Percentiles rank a stretch among this genome's conserved stretches.
Evolutionary conservation across 2,329 filamentous ascomycete genomes (phyloP).

Genomic region (Tolypocladium cylindrosporum): DNA sequence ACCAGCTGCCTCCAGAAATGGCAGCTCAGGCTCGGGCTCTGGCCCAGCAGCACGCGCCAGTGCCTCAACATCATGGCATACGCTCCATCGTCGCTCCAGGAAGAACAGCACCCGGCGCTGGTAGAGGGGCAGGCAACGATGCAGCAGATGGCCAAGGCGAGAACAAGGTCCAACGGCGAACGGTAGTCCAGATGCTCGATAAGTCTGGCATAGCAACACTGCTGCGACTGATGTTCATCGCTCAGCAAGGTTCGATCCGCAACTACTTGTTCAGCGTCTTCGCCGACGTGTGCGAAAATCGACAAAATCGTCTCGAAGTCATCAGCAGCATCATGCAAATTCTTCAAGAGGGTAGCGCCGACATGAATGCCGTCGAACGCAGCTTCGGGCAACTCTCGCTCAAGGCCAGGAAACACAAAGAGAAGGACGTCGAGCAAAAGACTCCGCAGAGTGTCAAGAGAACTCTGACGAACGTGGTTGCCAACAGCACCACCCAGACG

Average conservation of each 20-base stretch:
- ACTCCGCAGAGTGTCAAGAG: conserved; percentile 76
- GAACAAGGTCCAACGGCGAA: conserved; percentile 63
- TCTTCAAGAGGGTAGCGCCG: conserved; percentile 87
- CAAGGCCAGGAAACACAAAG: conserved; percentile 73
- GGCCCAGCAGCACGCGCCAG: conserved; percentile 27
- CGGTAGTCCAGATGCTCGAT: conserved; percentile 92
- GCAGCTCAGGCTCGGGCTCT: conserved; percentile 76
- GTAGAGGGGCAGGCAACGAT: conserved; percentile 9
- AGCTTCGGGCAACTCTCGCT: conserved; percentile 91
- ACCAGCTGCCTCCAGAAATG: conserved; percentile 74
- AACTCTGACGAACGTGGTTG: conserved; percentile 50
- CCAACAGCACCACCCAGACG: conserved; percentile 37
- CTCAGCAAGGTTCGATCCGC: conserved; percentile 79
- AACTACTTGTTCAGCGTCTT: conserved; percentile 79
- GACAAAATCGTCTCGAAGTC: conserved; percentile 90
- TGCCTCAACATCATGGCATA: conserved; percentile 16
- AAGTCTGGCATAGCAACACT: conserved; percentile 94
- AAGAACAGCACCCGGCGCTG: conserved; percentile 17
- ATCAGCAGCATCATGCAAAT: conserved; percentile 88
- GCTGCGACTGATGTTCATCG: conserved; percentile 95
- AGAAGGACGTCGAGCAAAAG: conserved; percentile 51
- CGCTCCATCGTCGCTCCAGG: conserved; percentile 19
- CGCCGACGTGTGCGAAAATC: conserved; percentile 86
- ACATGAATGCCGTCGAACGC: conserved; percentile 86
- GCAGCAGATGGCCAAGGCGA: conserved; percentile 31